phyloP scores from a whole-genome alignment of 257 asterid species.

The Nicotiana obtusifolia region DNA sequence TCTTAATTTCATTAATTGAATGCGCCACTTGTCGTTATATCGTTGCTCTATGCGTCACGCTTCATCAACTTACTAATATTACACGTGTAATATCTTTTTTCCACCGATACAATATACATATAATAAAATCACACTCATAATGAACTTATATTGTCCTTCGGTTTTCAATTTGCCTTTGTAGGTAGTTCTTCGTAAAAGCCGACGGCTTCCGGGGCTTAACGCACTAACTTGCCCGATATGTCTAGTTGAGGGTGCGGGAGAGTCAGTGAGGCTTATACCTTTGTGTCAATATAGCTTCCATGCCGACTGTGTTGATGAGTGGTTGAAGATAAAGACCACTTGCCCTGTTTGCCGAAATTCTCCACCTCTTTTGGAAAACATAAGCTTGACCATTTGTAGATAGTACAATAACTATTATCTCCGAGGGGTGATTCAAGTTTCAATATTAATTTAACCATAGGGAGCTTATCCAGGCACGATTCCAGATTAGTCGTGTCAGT shows the following conservation, averaged over 20 bases:
- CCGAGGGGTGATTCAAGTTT: too few relatives aligned
- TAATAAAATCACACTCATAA: not conserved
- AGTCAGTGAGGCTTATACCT: conserved; percentile 28
- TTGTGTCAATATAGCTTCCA: conserved; percentile 38
- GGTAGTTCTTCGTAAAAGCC: conserved; percentile 20
- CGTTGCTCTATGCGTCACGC: too few relatives aligned
- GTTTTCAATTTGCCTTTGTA: not conserved
- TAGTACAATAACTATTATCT: too few relatives aligned
- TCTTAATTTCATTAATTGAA: too few relatives aligned
- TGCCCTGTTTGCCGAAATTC: conserved; percentile 39
- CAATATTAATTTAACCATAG: too few relatives aligned
- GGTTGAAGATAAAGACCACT: conserved; percentile 24
- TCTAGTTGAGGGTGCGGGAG: conserved; percentile 24
- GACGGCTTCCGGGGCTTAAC: conserved; percentile 11
- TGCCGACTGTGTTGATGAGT: conserved; percentile 28
- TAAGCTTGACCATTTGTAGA: not conserved
- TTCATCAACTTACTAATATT: too few relatives aligned
- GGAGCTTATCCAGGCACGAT: too few relatives aligned
- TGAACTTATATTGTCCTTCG: not conserved
- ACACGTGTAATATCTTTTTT: too few relatives aligned
- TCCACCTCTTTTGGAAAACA: not conserved
- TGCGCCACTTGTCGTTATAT: too few relatives aligned
- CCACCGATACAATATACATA: not conserved
- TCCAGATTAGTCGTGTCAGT: too few relatives aligned
- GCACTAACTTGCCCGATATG: conserved; percentile 32